Base-by-base conservation (phyloP, 2,329 filamentous ascomycete species). In the Coniochaeta sp. region DNA sequence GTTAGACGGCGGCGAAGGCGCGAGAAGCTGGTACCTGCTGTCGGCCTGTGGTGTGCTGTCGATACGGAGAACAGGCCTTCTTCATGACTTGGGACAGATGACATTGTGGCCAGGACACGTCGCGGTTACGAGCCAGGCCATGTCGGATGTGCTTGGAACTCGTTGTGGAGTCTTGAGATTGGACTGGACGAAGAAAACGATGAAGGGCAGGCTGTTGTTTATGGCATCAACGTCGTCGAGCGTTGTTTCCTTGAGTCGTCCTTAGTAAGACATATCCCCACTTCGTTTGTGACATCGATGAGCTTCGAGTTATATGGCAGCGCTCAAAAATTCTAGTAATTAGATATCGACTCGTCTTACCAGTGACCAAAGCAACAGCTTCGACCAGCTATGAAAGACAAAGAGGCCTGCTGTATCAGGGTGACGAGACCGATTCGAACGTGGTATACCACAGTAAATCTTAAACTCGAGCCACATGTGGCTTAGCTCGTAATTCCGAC, bases 11-110 rank as follows among this genome's bases (percentile, higher is more conserved):
- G 47, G 16, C 47, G 47, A 12, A 49, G 20, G 24, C 28, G 31
- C 7, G 47, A 49, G 27, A 49, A 33, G 14, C 47, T 28, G 30
- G 28, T 18, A 10, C 47, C 16, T 30, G 45, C n/a, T 30, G 16
- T 49, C 18, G 28, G 18, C 27, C 46, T 32, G 24, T 16, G 28
- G 6, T 27, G 18, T 6, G 47, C n/a, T 6, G 46, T 26, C 18
- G 30, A 24, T 24, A 48, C 46, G 26, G 27, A 35, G 47, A 26
- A 22, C 20, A 49, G 13, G 18, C 22, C 47, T 35, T 49, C 47
- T 13, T 49, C 28, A 35, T 49, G 22, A 10, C 47, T 49, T 24
- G 47, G 47, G n/a, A 49, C 47, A 16, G 47, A 49, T 18, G 47
- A 32, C 47, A 49, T 49, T 3, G 16, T 35, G n/a, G 24, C 20